Evolutionary conservation across 257 asterid genomes (phyloP).

Genomic region (Rehmannia glutinosa): DNA sequence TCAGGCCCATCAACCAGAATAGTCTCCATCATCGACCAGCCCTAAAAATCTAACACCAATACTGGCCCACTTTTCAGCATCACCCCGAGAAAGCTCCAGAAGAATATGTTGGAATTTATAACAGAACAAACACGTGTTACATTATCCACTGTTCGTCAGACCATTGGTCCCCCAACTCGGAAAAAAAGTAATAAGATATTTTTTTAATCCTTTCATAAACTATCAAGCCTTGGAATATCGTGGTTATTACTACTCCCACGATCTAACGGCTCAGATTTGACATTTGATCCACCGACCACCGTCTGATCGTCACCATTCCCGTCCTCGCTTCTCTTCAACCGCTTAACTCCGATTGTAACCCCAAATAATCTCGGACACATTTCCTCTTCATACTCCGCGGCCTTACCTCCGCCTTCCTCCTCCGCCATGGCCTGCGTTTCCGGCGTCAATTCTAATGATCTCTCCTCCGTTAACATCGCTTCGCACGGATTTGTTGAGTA

Average conservation of each 20-base stretch:
- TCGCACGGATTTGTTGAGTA: constrained; percentile 32
- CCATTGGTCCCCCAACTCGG: background rate
- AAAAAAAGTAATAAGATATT: no score
- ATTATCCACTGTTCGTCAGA: background rate
- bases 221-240: constrained; percentile 2
- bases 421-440: constrained; percentile 22
- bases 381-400: constrained; percentile 4
- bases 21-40: background rate
- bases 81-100: background rate
- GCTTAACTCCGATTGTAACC: constrained; percentile 52
- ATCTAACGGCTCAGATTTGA: constrained; percentile 52
- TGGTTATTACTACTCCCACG: constrained; percentile 23
- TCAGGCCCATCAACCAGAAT: background rate
- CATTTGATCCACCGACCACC: constrained; percentile 11
- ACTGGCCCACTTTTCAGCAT: constrained; percentile 12
- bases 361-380: constrained; percentile 60
- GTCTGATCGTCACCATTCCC: constrained; percentile 11
- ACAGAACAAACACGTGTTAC: constrained; percentile 12
- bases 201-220: background rate
- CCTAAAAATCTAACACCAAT: no score
- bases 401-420: constrained; percentile 1
- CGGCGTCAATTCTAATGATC: constrained; percentile 24
- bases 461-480: constrained; percentile 24
- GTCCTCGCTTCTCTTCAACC: constrained; percentile 29
- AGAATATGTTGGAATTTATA: background rate